A percentile compares a stretch with the other conserved stretches of the same genome.
phyloP scores from a whole-genome alignment of 2,329 filamentous ascomycete genomes.

The Akanthomyces dipterigenus region DNA sequence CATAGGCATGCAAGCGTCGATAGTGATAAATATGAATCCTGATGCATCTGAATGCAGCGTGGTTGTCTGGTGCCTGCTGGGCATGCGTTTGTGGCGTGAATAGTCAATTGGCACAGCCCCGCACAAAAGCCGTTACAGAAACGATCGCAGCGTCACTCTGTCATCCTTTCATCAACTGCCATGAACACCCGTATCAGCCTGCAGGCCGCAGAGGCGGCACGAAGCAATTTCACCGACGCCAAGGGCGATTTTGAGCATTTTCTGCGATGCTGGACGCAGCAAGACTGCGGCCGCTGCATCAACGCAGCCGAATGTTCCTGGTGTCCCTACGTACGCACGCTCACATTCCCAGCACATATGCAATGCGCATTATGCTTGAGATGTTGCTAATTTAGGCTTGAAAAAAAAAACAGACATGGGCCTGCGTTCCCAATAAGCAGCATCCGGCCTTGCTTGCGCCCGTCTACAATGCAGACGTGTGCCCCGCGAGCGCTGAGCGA shows the following conservation, averaged over 20 bases:
- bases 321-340: constrained; percentile 43
- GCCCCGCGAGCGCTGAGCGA: constrained; percentile 41
- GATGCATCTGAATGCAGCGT: neutral
- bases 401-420: constrained; percentile 35
- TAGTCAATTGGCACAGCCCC: neutral
- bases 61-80: neutral
- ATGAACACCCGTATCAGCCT: constrained; percentile 1
- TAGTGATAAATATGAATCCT: neutral
- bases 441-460: constrained; percentile 42
- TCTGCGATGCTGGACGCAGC: constrained; percentile 43
- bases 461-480: constrained; percentile 41
- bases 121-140: neutral
- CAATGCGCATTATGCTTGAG: neutral
- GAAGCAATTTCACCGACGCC: constrained; percentile 25
- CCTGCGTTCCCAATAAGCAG: constrained; percentile 46
- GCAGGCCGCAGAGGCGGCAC: constrained; percentile 7
- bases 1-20: constrained; percentile 8
- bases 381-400: too few relatives aligned
- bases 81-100: neutral
- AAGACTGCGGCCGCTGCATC: constrained; percentile 43
- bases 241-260: constrained; percentile 33
- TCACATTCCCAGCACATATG: neutral
- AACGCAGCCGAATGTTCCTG: constrained; percentile 38
- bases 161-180: neutral
- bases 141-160: neutral